Base-by-base conservation (phyloP, 2,329 filamentous ascomycete genomes). In the Calonectria hongkongensis region DNA sequence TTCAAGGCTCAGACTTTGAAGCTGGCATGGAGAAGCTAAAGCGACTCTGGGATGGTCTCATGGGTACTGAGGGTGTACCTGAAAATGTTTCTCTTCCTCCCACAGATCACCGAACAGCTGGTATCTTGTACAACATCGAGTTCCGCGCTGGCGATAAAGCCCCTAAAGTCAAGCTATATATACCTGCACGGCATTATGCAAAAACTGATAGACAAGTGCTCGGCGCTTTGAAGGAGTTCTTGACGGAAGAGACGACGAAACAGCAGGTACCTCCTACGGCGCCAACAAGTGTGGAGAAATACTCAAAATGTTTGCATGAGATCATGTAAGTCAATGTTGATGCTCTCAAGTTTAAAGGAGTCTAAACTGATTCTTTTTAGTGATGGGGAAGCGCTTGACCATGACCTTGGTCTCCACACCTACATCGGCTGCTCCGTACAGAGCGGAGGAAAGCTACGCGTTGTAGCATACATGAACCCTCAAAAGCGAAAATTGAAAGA, bases 341-440 rank as follows among this genome's bases (percentile, higher is more conserved):
- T 21, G 1, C 2, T 10, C 13, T 18, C 2, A 18, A 21, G 6
- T 6, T 16, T 39, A n/a, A 16, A 4, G 9, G 12, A 3, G 5
- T 60, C 39, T 25, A 8, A n/a, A 21, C 36, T 60, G 41, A 60
- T n/a, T 60, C 7, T 15, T 27, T 41, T 39, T 13, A 60, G 54
- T 27, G 21, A 60, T 10, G 7, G 15, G 5, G 13, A 41, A 7
- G 33, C 54, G 1, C 21, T 60, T 16, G 36, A 41, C 2, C 41
- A 27, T 15, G 25, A 21, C 9, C 33, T 60, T 13, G 54, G 54
- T 2, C 36, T 60, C 21, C 54, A 60, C 39, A 60, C 54, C 2
- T 60, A 60, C 54, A 60, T 60, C 21, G 54, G 54, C 21, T 60
- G 54, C 36, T 60, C 54, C 3, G 39, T 60, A 8, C 54, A 60